Base-by-base conservation (phyloP, 2,329 filamentous ascomycete species). In the Lecanicillium sp. region DNA sequence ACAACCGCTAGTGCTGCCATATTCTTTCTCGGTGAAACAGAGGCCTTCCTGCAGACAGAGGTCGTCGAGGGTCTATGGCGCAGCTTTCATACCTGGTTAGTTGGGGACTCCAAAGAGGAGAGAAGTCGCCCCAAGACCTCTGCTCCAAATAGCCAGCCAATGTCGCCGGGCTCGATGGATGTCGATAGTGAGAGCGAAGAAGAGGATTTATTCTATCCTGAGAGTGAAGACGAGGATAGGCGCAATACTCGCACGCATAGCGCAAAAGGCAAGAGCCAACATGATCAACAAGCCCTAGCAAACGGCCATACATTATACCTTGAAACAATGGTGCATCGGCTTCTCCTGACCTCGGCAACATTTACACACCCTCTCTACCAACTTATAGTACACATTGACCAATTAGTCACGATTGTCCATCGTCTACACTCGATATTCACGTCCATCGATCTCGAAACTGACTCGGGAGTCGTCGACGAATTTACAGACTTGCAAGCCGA, bases 11-110 rank as follows among this genome's bases (percentile, higher is more conserved):
- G 85, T 52, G 85, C 88, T 3, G 83, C 86, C 2, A 76, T 94
- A 4, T 95, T 95, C 62, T 84, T 96, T 49, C 69, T 96, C 4
- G 86, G 85, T 0, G 89, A 95, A 56, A 82, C 86, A 12, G 84
- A 90, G 48, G 79, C 79, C 3, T 96, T 94, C 51, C 78, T 96
- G 32, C 90, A 95, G 57, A 86, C 85, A 1, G 88, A 95, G 53
- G 81, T 96, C 6, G 81, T 95, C 12, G 77, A 80, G 43, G 80
- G 80, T 22, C 80, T 86, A 2, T 95, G 88, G 78, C 74, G 81
- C 13, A 79, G 84, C 37, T 89, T 96, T 49, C 75, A 83, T 38
- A 58, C 61, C 12, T 95, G 89, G 87, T 67, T 94, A 14, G 68
- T 69, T 19, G 67, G 67, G 9, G 64, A 64, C 4, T 25, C 54